These are phyloP conservation scores for Phytopythium mirpurense DNA, from an alignment of 352 stramenopile genomes.

Conservation along the genomic window DNA sequence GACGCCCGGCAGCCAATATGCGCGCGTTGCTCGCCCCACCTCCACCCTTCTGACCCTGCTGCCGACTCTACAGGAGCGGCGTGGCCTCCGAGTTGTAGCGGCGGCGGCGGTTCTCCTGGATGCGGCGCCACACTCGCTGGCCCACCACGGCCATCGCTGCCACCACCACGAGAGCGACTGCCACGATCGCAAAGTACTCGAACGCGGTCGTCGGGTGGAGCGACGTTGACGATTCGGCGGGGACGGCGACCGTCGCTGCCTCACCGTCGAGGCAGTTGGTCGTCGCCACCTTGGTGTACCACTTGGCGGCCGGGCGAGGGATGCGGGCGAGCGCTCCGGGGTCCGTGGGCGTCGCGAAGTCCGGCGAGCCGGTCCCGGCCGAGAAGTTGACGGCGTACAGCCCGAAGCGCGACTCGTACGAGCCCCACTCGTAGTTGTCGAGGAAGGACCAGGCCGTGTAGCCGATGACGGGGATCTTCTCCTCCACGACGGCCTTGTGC, in stretches of 20 bases:
- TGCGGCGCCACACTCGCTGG: background rate
- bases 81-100: too few relatives aligned
- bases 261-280: constrained; percentile 16
- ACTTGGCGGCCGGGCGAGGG: constrained; percentile 31
- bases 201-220: too few relatives aligned
- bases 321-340: constrained; percentile 26
- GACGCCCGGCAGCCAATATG: too few relatives aligned
- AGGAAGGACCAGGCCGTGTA: constrained; percentile 33
- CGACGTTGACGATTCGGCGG: background rate
- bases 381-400: constrained; percentile 66
- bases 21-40: too few relatives aligned
- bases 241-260: background rate
- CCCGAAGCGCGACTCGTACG: constrained; percentile 45
- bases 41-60: too few relatives aligned
- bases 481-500: constrained; percentile 29
- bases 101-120: too few relatives aligned
- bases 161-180: constrained; percentile 1
- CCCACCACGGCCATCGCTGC: background rate
- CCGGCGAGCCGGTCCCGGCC: constrained; percentile 15
- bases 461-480: constrained; percentile 24
- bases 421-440: constrained; percentile 45
- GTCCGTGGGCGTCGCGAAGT: constrained; percentile 20
- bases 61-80: too few relatives aligned
- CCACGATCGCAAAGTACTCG: constrained; percentile 2
- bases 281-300: constrained; percentile 23